phyloP scores from a whole-genome alignment of 2,329 filamentous ascomycete genomes.

The Penicillium brevicompactum region DNA sequence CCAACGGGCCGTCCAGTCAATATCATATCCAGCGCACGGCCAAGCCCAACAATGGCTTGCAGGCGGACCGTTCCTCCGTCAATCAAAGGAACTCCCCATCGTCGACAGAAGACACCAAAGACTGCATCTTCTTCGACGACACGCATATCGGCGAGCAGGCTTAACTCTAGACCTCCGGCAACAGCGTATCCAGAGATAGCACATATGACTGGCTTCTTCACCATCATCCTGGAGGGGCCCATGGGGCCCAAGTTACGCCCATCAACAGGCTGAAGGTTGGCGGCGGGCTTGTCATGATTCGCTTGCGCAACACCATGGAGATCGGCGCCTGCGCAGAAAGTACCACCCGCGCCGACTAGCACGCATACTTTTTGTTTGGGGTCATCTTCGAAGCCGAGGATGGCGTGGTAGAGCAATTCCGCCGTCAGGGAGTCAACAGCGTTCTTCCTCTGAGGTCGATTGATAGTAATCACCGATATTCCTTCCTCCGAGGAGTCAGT shows the following conservation, averaged over 20 bases:
- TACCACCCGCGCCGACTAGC: slow-evolving; percentile 49
- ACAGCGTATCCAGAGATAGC: slow-evolving; percentile 58
- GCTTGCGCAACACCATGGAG: slow-evolving; percentile 48
- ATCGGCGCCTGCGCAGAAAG: slow-evolving; percentile 59
- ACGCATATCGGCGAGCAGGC: slow-evolving; percentile 56
- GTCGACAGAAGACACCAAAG: slow-evolving; percentile 59
- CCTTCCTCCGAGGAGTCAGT: slow-evolving; percentile 32
- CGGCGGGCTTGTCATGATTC: slow-evolving; percentile 8
- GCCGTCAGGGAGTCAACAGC: slow-evolving; percentile 56
- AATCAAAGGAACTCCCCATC: slow-evolving; percentile 56
- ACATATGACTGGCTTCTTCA: slow-evolving; percentile 56
- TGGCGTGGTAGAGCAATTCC: slow-evolving; percentile 50
- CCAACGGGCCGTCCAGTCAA: slow-evolving; percentile 55
- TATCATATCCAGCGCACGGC: slow-evolving; percentile 59
- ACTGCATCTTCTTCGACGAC: slow-evolving; percentile 56
- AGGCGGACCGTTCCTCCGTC: slow-evolving; percentile 58
- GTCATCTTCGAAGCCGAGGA: slow-evolving; percentile 55
- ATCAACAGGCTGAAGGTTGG: slow-evolving; percentile 34
- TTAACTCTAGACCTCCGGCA: slow-evolving; percentile 57
- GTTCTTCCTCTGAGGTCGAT: slow-evolving; percentile 54
- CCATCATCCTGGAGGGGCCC: slow-evolving; percentile 54
- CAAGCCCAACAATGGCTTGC: slow-evolving; percentile 55
- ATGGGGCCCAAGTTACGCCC: slow-evolving; percentile 51
- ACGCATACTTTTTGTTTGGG: slow-evolving; percentile 55
- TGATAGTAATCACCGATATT: slow-evolving; percentile 59